Conservation (phyloP, 2,329 filamentous ascomycete species). For the Chrysosporium queenslandicum region DNA sequence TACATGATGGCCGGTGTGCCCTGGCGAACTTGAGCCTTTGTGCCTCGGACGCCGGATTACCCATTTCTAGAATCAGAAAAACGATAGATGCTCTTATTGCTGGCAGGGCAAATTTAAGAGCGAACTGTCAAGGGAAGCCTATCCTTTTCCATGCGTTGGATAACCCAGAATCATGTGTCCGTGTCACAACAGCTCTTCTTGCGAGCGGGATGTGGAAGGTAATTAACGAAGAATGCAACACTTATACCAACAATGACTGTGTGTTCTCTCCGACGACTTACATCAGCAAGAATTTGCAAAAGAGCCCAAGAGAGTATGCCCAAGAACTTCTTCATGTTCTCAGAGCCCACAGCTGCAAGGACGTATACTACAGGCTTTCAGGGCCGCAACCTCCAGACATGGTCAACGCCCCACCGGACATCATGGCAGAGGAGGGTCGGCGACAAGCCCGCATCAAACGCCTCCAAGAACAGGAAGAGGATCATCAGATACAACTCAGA, state of each 20-base stretch:
- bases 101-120: conserved; percentile 39
- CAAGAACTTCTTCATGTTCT: conserved; percentile 15
- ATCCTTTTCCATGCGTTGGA: conserved; percentile 49
- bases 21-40: conserved; percentile 55
- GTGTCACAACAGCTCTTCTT: conserved; percentile 49
- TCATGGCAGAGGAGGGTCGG: conserved; percentile 14
- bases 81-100: conserved; percentile 49
- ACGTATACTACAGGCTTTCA: conserved; percentile 16
- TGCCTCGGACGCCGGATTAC: conserved; percentile 40
- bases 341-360: conserved; percentile 16
- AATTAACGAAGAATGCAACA: conserved; percentile 51
- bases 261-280: conserved; percentile 59
- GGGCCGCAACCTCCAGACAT: conserved; percentile 18
- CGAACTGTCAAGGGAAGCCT: conserved; percentile 41
- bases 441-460: conserved; percentile 13
- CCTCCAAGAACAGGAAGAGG: conserved; percentile 17
- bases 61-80: conserved; percentile 43
- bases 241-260: conserved; percentile 43
- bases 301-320: conserved; percentile 11
- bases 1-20: conserved; percentile 53
- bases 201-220: conserved; percentile 56
- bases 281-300: conserved; percentile 27
- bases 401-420: conserved; percentile 16
- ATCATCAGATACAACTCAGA: conserved; percentile 15
- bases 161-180: conserved; percentile 46